Conservation (phyloP, 768 basidiomycete genomes). For the Boletales sp. region DNA sequence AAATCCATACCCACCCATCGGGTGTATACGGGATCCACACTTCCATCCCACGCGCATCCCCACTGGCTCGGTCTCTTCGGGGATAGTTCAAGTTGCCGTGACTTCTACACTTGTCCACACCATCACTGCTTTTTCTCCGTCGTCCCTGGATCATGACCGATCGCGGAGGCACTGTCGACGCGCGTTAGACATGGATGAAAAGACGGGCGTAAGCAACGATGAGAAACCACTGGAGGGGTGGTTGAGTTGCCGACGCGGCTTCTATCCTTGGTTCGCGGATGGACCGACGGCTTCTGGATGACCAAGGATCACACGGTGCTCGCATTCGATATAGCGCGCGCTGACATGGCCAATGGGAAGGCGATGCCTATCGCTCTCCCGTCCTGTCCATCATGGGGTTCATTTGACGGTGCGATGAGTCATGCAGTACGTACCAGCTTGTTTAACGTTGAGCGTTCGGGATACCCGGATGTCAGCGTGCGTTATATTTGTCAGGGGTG, state of each 20-base stretch:
- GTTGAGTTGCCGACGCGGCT: background rate
- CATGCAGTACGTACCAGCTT: no score
- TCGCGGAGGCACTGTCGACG: background rate
- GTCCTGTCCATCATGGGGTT: no score
- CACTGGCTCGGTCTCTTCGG: constrained; percentile 7
- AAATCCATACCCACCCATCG: background rate
- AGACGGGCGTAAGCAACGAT: no score
- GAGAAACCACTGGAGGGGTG: no score
- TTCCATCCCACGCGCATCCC: background rate
- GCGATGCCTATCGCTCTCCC: constrained; percentile 4
- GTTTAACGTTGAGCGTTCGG: no score
- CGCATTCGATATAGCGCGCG: no score
- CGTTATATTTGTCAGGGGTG: no score
- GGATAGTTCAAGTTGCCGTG: constrained; percentile 3
- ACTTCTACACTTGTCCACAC: background rate
- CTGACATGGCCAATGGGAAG: background rate
- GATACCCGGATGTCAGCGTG: no score
- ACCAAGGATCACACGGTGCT: no score
- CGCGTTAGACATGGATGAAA: constrained; percentile 9
- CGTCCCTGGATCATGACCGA: constrained; percentile 2
- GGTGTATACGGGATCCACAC: constrained; percentile 1
- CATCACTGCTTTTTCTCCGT: background rate
- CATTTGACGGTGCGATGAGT: no score
- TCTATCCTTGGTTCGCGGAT: constrained; percentile 24
- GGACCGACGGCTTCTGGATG: background rate